Evolutionary conservation across 2,329 filamentous ascomycete genomes (phyloP).

Genomic region (Byssochlamys sp.): DNA sequence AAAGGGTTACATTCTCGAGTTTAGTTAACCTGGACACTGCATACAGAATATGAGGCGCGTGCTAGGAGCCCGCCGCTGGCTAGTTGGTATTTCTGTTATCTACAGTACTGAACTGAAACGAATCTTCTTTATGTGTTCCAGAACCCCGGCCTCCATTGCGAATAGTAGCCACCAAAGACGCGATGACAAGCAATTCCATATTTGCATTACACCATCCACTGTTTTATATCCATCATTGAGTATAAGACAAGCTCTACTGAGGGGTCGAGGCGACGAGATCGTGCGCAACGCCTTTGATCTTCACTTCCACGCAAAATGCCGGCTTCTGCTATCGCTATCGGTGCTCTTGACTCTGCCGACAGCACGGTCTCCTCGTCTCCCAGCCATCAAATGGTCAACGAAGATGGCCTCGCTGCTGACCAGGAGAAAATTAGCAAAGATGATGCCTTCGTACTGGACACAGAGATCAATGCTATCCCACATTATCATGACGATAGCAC

Average conservation of each 20-base stretch:
- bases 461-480: background rate
- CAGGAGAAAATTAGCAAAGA: background rate
- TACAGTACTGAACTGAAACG: background rate
- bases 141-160: background rate
- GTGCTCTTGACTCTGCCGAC: background rate
- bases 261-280: background rate
- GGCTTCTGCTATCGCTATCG: background rate
- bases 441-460: background rate
- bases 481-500: slow-evolving; percentile 20
- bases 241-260: background rate
- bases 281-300: background rate
- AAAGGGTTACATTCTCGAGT: background rate
- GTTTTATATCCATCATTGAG: background rate
- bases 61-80: too few relatives aligned
- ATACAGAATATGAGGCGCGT: background rate
- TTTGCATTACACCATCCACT: background rate
- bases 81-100: background rate
- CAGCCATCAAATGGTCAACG: background rate
- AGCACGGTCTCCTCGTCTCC: background rate
- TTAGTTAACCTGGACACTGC: background rate
- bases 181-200: background rate
- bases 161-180: background rate
- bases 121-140: background rate
- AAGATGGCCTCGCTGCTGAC: background rate
- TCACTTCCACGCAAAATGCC: background rate